A percentile compares a stretch with the other conserved stretches of the same genome.
These are phyloP conservation scores for Sarocladiaceae sp. DNA, from an alignment of 2,329 filamentous ascomycete species.

Conservation along the genomic window DNA sequence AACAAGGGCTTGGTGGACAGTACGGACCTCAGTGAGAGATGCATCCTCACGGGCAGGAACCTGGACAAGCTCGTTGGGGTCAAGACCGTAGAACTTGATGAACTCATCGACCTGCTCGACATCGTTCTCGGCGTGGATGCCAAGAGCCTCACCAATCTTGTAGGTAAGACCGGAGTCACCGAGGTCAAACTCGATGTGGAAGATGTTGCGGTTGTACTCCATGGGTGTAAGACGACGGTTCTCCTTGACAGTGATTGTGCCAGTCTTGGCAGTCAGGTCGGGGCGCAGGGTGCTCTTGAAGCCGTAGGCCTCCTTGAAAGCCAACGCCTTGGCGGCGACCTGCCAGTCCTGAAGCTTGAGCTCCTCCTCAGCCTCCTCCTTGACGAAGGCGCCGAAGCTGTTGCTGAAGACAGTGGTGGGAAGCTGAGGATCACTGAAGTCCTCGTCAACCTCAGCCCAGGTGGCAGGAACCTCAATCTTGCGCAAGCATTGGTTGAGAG, in stretches of 20 bases:
- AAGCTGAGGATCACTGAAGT: constrained; percentile 49
- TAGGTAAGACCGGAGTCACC: constrained; percentile 89
- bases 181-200: constrained; percentile 98
- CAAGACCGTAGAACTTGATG: constrained; percentile 83
- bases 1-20: constrained; percentile 83
- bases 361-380: constrained; percentile 66
- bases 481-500: constrained; percentile 65
- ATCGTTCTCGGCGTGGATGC: constrained; percentile 95
- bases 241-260: constrained; percentile 86
- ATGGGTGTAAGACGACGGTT: constrained; percentile 86
- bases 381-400: constrained; percentile 79
- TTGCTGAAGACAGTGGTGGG: constrained; percentile 65
- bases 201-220: constrained; percentile 96
- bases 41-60: constrained; percentile 80
- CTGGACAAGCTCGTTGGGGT: constrained; percentile 81
- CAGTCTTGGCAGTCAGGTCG: constrained; percentile 81
- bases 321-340: constrained; percentile 77
- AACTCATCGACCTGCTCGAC: constrained; percentile 73
- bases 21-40: constrained; percentile 75
- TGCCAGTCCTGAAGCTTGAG: constrained; percentile 71
- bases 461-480: constrained; percentile 70
- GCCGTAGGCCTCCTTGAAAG: constrained; percentile 91
- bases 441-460: constrained; percentile 67
- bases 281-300: constrained; percentile 73
- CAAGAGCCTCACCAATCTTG: constrained; percentile 94